Conservation (phyloP, 163 green algal genomes). For the Volvox carteri region DNA sequence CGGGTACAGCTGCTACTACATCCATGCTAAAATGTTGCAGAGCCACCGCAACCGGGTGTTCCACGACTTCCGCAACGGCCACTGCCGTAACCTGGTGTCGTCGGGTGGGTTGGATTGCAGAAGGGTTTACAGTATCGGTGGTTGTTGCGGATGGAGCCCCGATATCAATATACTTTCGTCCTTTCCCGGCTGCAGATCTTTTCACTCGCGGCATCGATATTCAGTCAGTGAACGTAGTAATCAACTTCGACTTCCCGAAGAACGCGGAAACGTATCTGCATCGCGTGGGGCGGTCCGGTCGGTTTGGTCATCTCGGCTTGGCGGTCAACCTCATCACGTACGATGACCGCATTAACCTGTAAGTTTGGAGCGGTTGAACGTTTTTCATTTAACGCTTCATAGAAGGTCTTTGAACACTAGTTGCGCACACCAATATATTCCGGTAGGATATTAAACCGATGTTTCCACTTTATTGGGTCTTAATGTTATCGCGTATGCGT, state of each 20-base stretch:
- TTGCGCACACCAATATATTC: too few relatives aligned
- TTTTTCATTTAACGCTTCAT: too few relatives aligned
- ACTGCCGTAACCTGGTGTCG: constrained; percentile 99
- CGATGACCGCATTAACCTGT: constrained; percentile 98
- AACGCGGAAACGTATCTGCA: constrained; percentile 99
- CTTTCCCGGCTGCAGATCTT: constrained; percentile 82
- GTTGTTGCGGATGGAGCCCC: not conserved
- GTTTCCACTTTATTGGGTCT: too few relatives aligned
- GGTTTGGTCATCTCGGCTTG: constrained; percentile 98
- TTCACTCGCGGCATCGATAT: constrained; percentile 99
- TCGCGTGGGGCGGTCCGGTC: constrained; percentile 94
- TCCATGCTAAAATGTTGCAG: constrained; percentile 99
- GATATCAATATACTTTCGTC: not conserved
- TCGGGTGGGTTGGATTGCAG: constrained; percentile 81
- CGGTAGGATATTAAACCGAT: too few relatives aligned
- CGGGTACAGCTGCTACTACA: constrained; percentile 99
- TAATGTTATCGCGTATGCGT: not conserved
- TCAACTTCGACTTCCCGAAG: constrained; percentile 99
- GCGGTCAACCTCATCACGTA: constrained; percentile 99
- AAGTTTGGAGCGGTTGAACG: too few relatives aligned
- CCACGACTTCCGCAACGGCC: constrained; percentile 99
- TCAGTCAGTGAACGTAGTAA: constrained; percentile 99
- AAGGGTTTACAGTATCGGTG: constrained; percentile 66
- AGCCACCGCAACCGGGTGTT: constrained; percentile 99
- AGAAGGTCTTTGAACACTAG: too few relatives aligned